These are phyloP conservation scores for Trifolium dubium DNA, from an alignment of 306 rosid genomes.

Conservation along the genomic window DNA sequence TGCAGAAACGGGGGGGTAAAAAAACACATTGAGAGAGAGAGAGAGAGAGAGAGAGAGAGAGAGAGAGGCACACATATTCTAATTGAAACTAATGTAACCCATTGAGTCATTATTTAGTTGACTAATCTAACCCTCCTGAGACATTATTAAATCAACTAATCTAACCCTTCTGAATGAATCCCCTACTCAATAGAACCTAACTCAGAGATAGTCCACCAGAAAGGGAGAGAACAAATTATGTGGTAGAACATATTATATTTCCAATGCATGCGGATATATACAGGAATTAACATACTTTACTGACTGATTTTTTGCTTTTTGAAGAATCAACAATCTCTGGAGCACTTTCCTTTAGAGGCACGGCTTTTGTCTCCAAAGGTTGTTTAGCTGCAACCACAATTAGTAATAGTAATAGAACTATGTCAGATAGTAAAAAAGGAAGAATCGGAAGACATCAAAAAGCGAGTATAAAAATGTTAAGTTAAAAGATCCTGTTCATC, in stretches of 20 bases:
- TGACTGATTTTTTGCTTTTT: constrained; percentile 73
- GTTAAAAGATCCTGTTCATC: background rate
- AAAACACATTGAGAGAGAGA: background rate
- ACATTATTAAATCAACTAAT: background rate
- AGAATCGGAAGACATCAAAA: constrained; percentile 20
- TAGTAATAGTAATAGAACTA: constrained; percentile 37
- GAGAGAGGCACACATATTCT: background rate
- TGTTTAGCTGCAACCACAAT: constrained; percentile 55
- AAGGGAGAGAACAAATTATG: background rate
- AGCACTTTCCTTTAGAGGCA: constrained; percentile 51
- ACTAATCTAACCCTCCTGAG: background rate
- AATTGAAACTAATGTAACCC: background rate
- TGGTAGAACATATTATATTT: background rate
- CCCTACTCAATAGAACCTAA: constrained; percentile 21
- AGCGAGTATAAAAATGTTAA: constrained; percentile 30
- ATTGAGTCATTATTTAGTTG: background rate
- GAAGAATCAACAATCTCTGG: constrained; percentile 51
- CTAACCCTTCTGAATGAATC: background rate
- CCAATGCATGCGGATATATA: constrained; percentile 16
- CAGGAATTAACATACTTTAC: constrained; percentile 43
- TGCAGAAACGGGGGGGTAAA: constrained; percentile 18
- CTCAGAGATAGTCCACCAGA: background rate
- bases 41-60: background rate
- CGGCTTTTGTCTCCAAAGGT: constrained; percentile 49
- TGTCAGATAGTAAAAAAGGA: constrained; percentile 41